Base-by-base conservation (phyloP, 2,329 filamentous ascomycete genomes). In the Fusarium chuoi region DNA sequence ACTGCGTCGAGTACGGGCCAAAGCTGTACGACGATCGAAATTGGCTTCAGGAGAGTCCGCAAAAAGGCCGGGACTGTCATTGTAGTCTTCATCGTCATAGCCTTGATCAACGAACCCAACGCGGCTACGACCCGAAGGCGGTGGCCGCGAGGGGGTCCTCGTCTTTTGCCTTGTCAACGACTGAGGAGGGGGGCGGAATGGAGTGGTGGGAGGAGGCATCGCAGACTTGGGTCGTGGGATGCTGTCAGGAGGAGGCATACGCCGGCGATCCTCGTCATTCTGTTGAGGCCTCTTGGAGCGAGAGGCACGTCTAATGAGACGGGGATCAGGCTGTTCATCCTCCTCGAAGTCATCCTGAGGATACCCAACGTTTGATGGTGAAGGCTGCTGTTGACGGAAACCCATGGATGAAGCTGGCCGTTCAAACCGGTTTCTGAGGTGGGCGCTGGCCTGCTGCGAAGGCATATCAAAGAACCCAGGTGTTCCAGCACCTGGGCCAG, bases 221-320 rank as follows among this genome's bases (percentile, higher is more conserved):
- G 81, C 78, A 22, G 82, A 81, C 71, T 82, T 80, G 2, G 81
- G 84, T 20, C 85, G 79, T 56, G 81, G 81, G 44, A 81, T 74
- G 33, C 68, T 77, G 5, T 78, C 78, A 8, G 87, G 87, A 17
- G 87, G 87, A 28, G 88, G 87, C 87, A 88, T 88, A 36, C 82
- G 81, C 56, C 76, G 80, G 38, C 84, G 82, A 58, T 87, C 86
- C 3, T 87, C 84, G 1, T 85, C 83, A 13, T 81, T 69, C 56
- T 75, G 76, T 13, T 55, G 69, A 24, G 68, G 77, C 62, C 83
- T 85, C 76, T 80, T 84, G 18, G 80, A 80, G 39, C 82, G 77
- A 2, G 87, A 88, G n/a, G 83, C 72, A 28, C 85, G 84, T 33
- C 86, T 83, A 10, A 79, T 54, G 4, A 85, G 67, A 7, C 78